These are phyloP conservation scores for Scopulariopsis brevicaulis DNA, from an alignment of 2,329 filamentous ascomycete genomes.

Conservation along the genomic window DNA sequence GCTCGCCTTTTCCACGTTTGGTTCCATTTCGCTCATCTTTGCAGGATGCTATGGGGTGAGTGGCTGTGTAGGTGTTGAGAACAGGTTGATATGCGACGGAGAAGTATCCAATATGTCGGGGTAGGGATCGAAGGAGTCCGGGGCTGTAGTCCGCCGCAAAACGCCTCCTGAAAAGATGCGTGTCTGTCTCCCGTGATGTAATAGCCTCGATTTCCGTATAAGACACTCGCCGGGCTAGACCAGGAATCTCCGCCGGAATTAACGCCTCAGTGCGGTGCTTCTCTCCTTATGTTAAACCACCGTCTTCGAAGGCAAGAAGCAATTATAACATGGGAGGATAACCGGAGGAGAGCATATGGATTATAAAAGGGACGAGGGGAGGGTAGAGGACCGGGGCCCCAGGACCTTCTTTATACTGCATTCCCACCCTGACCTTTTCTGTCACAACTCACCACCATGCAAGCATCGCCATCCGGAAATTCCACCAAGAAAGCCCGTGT, in stretches of 20 bases:
- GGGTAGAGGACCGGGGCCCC: not conserved
- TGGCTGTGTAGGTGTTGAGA: not conserved
- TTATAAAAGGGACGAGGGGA: not conserved
- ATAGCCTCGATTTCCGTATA: not conserved
- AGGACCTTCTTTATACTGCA: not conserved
- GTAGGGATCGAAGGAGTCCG: not conserved
- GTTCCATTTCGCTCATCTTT: not conserved
- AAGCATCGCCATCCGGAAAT: not conserved
- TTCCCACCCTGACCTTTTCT: not conserved
- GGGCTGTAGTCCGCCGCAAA: not conserved
- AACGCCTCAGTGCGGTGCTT: not conserved
- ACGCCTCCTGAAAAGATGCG: not conserved
- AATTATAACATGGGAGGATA: not conserved
- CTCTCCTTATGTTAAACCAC: not conserved
- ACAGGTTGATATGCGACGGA: not conserved
- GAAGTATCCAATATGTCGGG: not conserved
- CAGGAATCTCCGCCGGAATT: not conserved
- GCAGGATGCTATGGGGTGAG: not conserved
- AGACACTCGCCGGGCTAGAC: not conserved
- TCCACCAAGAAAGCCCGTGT: not conserved
- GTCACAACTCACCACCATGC: not conserved
- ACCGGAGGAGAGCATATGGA: not conserved
- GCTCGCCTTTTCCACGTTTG: not conserved
- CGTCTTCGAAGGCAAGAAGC: not conserved
- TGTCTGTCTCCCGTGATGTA: not conserved